Base-by-base conservation (phyloP, 1,284 basidiomycete genomes). In the Pseudozyma hubeiensis region DNA sequence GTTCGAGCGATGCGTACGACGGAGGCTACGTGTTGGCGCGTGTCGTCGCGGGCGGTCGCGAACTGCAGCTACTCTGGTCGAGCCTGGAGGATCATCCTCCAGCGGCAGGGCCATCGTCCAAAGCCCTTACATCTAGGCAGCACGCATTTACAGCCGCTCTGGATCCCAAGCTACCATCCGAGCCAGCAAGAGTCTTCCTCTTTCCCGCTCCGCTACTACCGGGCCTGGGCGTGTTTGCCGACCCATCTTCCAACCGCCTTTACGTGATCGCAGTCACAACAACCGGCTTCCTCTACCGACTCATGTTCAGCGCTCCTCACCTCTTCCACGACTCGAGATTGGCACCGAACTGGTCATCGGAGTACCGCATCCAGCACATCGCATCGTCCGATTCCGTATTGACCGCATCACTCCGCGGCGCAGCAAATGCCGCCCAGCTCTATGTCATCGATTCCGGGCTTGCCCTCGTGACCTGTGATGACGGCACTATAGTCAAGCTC, bases 401-500 rank as follows among this genome's bases (percentile, higher is more conserved):
- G 16, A 33, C 64, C 4, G 50, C 60, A 6, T 70, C 60, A n/a
- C 24, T 58, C 3, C 55, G 58, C 14, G 69, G 63, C 24, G 58
- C 58, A 11, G 60, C 55, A 14, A 72, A 69, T 29, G 66, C 74
- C 10, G 62, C 79, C 5, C 60, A 64, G 33, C 75, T 78, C 10
- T 70, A 80, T 45, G 63, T 55, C 35, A 63, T 73, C 47, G 74
- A 80, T 46, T 67, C 72, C 2, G 77, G 69, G 4, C 67, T 79
- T 14, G 59, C 77, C 16, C 73, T 82, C 17, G 62, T 82, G 8
- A 73, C 81, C 2, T 82, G 81, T 43, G 67, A 64, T 7, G 79
- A 82, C 44, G 81, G 81, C 16, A 66, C 70, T 19, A 64, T 82
- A 31, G 56, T 82, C 61, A 79, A 72, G 62, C 64, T 82, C 46